Evolutionary conservation across 2,329 filamentous ascomycete genomes (phyloP).

Genomic region (Uncinocarpus reesii): DNA sequence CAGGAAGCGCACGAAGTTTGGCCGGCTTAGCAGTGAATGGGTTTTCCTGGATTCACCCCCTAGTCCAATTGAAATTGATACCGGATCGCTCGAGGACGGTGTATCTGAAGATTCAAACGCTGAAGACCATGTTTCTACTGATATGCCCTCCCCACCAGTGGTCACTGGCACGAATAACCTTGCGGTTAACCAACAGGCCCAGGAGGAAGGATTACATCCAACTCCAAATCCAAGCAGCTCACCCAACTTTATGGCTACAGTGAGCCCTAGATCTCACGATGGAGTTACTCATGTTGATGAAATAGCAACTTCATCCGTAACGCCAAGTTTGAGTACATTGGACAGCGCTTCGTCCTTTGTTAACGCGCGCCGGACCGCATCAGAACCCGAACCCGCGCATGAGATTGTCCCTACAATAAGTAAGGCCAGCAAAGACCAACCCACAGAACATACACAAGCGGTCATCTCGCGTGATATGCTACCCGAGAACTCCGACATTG

Average conservation of each 20-base stretch:
- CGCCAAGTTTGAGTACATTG: no score
- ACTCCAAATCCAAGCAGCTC: neutral
- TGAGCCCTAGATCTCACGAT: no score
- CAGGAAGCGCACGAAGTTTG: slow-evolving; percentile 61
- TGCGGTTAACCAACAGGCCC: neutral
- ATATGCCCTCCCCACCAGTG: neutral
- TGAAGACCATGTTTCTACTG: neutral
- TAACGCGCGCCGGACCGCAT: no score
- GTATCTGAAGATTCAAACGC: neutral
- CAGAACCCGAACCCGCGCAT: no score
- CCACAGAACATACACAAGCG: no score
- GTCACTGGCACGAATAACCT: neutral
- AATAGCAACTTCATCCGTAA: no score
- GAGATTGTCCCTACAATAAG: no score
- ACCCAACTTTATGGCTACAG: neutral
- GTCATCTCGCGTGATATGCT: neutral
- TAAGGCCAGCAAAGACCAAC: no score
- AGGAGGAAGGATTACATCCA: neutral
- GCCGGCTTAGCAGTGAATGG: slow-evolving; percentile 60
- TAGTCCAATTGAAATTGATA: slow-evolving; percentile 42
- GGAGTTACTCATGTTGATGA: no score
- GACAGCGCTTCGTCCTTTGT: no score
- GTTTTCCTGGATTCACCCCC: slow-evolving; percentile 60
- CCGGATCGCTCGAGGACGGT: neutral
- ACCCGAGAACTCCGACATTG: neutral